Base-by-base conservation (phyloP, 306 rosid species). In the Quercus wislizeni region DNA sequence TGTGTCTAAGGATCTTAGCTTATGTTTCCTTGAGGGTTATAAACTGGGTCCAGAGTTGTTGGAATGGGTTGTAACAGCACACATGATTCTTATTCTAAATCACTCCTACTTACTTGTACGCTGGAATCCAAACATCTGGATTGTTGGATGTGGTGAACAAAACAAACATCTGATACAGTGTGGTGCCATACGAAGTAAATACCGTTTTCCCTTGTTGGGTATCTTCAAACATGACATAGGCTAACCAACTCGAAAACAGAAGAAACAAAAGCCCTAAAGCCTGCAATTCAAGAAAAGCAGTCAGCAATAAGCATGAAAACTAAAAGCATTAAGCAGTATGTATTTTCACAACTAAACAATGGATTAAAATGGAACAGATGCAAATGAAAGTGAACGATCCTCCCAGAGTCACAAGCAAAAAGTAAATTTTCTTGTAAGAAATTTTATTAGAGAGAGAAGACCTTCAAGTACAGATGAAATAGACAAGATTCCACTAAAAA, bases 101-200 rank as follows among this genome's bases (percentile, higher is more conserved):
- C 46, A 73, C 33, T 69, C 72, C 55, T 0, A 46, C 98, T 85
- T 86, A 95, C 99, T 91, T 95, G 96, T 95, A 95, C 67, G 99
- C 99, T 83, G 97, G 99, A 84, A 91, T 88, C 99, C 99, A 95
- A 79, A 95, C 99, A 87, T 95, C 94, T 61, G 99, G 99, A 86
- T 86, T 95, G 87, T 95, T 95, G 80, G 94, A 88, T 31, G 99
- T 93, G 80, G 96, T 90, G 90, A 95, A 95, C 77, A 95, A 87
- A 71, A 93, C 61, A 79, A 95, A 85, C 92, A 95, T 85, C 77
- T 95, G 97, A 89, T 89, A 95, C 76, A 95, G 72, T 0, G 99
- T 91, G 56, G 89, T 38, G 35, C 94, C 92, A 76, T 82, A 93
- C 31, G 99, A 95, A 84, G 97, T 93, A 88, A 95, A 95, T 59